Conservation (phyloP, 495 filamentous ascomycete species). For the Annulohypoxylon nitens region DNA sequence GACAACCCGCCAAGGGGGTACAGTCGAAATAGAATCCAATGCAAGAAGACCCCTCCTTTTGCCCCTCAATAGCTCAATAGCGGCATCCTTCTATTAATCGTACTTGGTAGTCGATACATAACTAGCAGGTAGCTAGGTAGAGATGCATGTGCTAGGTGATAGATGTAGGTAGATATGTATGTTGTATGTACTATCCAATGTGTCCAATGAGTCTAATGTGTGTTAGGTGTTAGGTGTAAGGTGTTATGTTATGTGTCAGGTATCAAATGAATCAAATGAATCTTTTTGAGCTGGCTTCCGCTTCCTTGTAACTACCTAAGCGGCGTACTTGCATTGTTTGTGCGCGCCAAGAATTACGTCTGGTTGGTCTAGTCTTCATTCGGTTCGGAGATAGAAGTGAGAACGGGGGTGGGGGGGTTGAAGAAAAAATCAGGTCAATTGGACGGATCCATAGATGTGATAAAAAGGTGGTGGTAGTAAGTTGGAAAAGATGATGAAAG, state of each 20-base stretch:
- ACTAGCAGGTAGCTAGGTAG: not conserved
- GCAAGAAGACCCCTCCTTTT: constrained; percentile 3
- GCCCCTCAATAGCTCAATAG: constrained; percentile 15
- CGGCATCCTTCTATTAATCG: constrained; percentile 1
- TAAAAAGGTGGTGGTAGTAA: not conserved
- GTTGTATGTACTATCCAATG: no score
- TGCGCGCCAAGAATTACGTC: constrained; percentile 32
- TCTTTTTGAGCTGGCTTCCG: not conserved
- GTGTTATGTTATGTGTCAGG: not conserved
- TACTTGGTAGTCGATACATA: not conserved
- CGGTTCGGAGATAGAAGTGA: constrained; percentile 44
- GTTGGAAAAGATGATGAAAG: not conserved
- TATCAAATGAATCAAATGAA: not conserved
- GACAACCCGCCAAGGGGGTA: constrained; percentile 7
- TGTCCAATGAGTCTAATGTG: no score
- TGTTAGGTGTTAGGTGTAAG: not conserved
- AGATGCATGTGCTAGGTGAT: not conserved
- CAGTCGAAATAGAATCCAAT: constrained; percentile 10
- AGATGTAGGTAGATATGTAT: no score
- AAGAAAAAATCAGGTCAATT: not conserved
- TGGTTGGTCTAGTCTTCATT: not conserved
- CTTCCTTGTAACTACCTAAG: not conserved
- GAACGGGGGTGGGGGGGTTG: constrained; percentile 22
- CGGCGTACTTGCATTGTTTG: constrained; percentile 15
- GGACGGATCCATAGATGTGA: no score